Conservation (phyloP, 495 filamentous ascomycete genomes). For the Elasticomyces elasticus region DNA sequence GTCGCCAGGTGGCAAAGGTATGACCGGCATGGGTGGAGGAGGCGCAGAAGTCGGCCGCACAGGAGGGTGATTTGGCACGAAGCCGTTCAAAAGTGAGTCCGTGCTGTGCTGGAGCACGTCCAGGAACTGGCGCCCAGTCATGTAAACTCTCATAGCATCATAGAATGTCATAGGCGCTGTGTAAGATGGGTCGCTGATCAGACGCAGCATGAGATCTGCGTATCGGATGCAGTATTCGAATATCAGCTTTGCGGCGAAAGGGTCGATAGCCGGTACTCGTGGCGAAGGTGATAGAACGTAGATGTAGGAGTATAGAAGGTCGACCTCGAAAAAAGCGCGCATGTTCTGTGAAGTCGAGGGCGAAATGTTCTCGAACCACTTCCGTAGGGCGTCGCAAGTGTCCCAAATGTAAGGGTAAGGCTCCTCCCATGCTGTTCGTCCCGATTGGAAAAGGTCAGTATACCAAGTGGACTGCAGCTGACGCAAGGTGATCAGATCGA, state of each 20-base stretch:
- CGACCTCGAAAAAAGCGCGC: constrained; percentile 63
- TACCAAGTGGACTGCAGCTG: constrained; percentile 73
- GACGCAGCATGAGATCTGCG: constrained; percentile 45
- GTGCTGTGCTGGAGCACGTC: constrained; percentile 51
- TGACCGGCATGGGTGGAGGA: constrained; percentile 13
- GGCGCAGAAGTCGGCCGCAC: constrained; percentile 16
- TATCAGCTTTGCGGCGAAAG: constrained; percentile 62
- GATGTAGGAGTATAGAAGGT: constrained; percentile 74
- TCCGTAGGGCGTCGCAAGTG: constrained; percentile 21
- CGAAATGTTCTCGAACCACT: constrained; percentile 45
- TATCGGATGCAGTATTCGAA: constrained; percentile 77
- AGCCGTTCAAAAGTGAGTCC: constrained; percentile 33
- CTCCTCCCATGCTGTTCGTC: constrained; percentile 41
- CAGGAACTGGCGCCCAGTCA: constrained; percentile 60
- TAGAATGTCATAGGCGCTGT: constrained; percentile 59
- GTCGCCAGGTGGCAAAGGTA: constrained; percentile 16
- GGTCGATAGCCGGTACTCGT: constrained; percentile 49
- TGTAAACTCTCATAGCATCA: constrained; percentile 61
- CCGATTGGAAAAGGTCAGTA: constrained; percentile 65
- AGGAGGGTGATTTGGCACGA: constrained; percentile 13
- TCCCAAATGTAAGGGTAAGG: constrained; percentile 32
- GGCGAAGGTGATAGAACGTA: constrained; percentile 70
- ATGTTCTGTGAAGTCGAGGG: constrained; percentile 48
- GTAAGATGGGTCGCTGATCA: constrained; percentile 38
- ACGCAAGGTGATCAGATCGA: constrained; percentile 66